Base-by-base conservation (phyloP, 441 rosid genomes). In the Adansonia rubrostipa region DNA sequence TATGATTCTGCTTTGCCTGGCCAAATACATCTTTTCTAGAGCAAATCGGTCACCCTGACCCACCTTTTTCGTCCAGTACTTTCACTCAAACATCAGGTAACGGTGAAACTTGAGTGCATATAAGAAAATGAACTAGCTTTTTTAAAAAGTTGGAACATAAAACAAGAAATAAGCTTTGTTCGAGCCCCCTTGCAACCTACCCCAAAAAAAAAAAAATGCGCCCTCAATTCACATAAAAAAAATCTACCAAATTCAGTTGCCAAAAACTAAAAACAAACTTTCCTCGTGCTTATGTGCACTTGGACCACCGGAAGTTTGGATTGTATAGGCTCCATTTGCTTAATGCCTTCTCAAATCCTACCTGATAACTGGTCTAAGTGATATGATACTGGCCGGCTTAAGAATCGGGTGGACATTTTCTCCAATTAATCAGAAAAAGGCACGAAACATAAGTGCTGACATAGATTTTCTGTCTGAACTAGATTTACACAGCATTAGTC, bases 1-100 rank as follows among this genome's bases (percentile, higher is more conserved):
- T 15, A 15, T 8, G 62, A 15, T 79, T 57, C 53, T 28, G 76
- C 58, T 62, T 54, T 40, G 42, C 64, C 24, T 15, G 19, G 17
- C 71, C 56, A 50, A n/a, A 62, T 2, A 60, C 20, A 17, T 73
- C 73, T 72, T 82, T 66, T 70, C 28, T 13, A 0, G 11, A 9
- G 15, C 33, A 60, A 47, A 4, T 22, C 57, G 47, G 69, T 69
- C 28, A n/a, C 20, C 71, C 14, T 70, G 82, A 40, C 81, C 87
- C 80, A 54, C 84, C 11, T 1, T 44, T 28, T 65, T 14, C 69
- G 11, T 10, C 4, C n/a, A 4, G 13, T 10, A 4, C 14, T n/a
- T 42, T 13, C 53, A 44, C 71, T 44, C 51, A 17, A 42, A 66
- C 11, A 19, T n/a, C 51, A 17, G 50, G 13, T 3, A 65, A 24